Evolutionary conservation across 2,329 filamentous ascomycete genomes (phyloP), one percentile per base, ranked within the genome.

Genomic region (Herpotrichia juniperi): DNA sequence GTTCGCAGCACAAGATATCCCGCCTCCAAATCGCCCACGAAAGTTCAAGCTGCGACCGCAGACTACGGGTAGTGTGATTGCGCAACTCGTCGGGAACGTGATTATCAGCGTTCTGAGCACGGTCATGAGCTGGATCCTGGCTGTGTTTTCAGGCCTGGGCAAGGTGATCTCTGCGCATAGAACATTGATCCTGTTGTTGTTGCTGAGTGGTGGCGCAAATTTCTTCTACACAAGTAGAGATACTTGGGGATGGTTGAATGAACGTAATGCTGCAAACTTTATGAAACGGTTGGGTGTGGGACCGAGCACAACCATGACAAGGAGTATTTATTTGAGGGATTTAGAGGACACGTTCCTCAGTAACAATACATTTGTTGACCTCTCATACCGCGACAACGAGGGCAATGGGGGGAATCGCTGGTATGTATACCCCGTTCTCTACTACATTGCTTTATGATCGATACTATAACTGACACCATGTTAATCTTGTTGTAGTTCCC

Each of bases 241-340:
- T 67, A 84, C 84, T 6, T 85, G 87, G 63, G 80, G 83, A 1
- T 97, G 92, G 92, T 96, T 90, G 89, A 82, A 84, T 40, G 93
- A 97, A 75, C 85, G 91, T 51, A 87, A 85, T 53, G 91, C 93
- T 1, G 83, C 83, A 14, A 87, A 81, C 34, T 96, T 93, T 72
- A 94, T 99, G 91, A 79, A 80, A 28, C 82, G 87, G 11, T 77
- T 97, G 12, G 93, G 93, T 9, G 86, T 97, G 7, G 83, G 84
- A 2, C 91, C 93, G 7, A 89, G 96, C 61, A 74, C 82, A 17
- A 83, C 88, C 56, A 93, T 97, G 90, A 90, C 88, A 74, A 91
- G 88, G 72, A 86, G 90, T 8, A 85, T 99, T 22, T 96, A 94
- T 69, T 76, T 97, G 50, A 81, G 81, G 46, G 93, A 97, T 71